Evolutionary conservation across 768 basidiomycete genomes (phyloP), one percentile per base, ranked within the genome.

Genomic region (Hericium erinaceus): DNA sequence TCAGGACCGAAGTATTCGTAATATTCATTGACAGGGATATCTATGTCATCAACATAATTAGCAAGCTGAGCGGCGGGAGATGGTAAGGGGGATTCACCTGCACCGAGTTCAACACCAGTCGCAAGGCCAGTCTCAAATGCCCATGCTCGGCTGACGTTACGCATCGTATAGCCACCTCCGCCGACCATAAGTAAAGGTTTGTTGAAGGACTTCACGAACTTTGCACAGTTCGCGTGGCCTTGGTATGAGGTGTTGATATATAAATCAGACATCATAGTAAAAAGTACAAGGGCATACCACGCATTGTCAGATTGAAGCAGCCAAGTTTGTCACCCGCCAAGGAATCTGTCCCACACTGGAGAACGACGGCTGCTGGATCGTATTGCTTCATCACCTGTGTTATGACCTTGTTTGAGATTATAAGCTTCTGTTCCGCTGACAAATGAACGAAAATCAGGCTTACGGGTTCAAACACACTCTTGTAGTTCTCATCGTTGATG

Each of bases 1-100:
- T 95, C 92, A 2, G 97, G 97, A 0, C 97, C 97, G 70, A 98
- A 98, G 71, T 98, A 98, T 68, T 98, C 95, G 67, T 95, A 98
- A 73, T 98, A 99, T 73, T 99, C 97, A 66, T 98, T 99, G 61
- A 95, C 87, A 2, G 97, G 97, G 55, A 99, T 95, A 67, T 92
- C 95, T 95, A 65, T n/a, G 58, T 57, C 39, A 38, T 48, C 37
- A 52, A 39, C 39, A 20, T 24, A 40, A 22, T 8, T n/a, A 46
- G 22, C 49, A 24, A 4, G 7, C 28, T 37, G 24, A 9, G 8
- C 16, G 9, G 18, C 9, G 16, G 24, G 15, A 28, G 49, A 51
- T n/a, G 38, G 26, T 26, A 48, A 22, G 16, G 3, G 1, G 22
- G 48, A 16, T 39, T 3, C 73, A 94, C 95, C 84, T 64, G 84